Percentiles rank a stretch among this genome's conserved stretches.
phyloP scores from a whole-genome alignment of 176 grass and related monocot genomes.

The Bonia amplexicaulis region DNA sequence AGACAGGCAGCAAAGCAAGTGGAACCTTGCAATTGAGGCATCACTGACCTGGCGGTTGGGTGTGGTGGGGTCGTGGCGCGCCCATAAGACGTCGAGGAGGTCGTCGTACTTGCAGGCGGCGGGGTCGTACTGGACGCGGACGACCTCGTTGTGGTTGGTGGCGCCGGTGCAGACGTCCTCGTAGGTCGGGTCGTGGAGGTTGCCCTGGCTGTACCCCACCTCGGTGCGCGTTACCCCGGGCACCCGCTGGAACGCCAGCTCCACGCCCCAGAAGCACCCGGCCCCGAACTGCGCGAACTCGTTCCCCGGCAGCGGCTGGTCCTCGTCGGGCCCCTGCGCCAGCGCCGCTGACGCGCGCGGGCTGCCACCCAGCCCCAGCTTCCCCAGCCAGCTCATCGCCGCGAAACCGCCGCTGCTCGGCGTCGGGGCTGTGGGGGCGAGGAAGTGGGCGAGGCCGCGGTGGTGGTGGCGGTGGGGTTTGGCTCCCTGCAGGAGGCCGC shows the following conservation, averaged over 20 bases:
- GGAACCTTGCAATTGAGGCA: not conserved
- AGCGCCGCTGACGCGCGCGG: slow-evolving; percentile 66
- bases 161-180: slow-evolving; percentile 91
- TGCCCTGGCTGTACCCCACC: slow-evolving; percentile 93
- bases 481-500: not conserved
- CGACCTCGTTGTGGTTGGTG: slow-evolving; percentile 85
- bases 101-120: slow-evolving; percentile 74
- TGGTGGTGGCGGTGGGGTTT: not conserved
- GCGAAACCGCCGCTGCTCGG: not conserved
- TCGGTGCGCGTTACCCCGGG: slow-evolving; percentile 82
- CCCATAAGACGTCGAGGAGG: slow-evolving; percentile 77
- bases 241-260: slow-evolving; percentile 88
- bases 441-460: slow-evolving; percentile 3
- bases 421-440: not conserved
- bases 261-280: slow-evolving; percentile 97
- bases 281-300: slow-evolving; percentile 92
- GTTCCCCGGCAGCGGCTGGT: slow-evolving; percentile 63
- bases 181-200: slow-evolving; percentile 72
- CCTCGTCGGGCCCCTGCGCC: slow-evolving; percentile 86
- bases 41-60: slow-evolving; percentile 81
- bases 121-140: slow-evolving; percentile 83
- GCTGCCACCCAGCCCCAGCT: slow-evolving; percentile 73
- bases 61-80: slow-evolving; percentile 75
- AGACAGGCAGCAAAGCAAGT: not conserved
- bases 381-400: slow-evolving; percentile 93